These are phyloP conservation scores for Lathyrus tuberosus DNA, from an alignment of 306 rosid species.

Conservation along the genomic window DNA sequence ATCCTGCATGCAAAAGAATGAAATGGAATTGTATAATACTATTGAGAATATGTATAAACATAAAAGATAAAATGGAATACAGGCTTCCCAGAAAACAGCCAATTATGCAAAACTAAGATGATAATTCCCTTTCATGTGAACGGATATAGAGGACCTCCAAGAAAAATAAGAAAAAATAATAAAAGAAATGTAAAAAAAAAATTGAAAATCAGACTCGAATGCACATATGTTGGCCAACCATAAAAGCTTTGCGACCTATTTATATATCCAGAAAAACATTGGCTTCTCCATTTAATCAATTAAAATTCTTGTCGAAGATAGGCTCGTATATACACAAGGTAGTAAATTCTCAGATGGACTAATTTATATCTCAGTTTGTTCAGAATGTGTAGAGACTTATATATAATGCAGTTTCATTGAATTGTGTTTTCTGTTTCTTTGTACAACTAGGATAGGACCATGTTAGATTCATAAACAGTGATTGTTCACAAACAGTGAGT, in stretches of 20 bases:
- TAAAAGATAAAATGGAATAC: slow-evolving; percentile 48
- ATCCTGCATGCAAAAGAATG: slow-evolving; percentile 22
- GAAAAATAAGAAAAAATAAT: slow-evolving; percentile 29
- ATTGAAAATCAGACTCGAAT: slow-evolving; percentile 48
- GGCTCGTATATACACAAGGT: slow-evolving; percentile 49
- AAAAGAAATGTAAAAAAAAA: slow-evolving; percentile 31
- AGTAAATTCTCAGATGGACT: slow-evolving; percentile 38
- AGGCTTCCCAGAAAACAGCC: slow-evolving; percentile 52
- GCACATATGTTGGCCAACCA: slow-evolving; percentile 48
- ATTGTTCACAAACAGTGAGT: too few relatives aligned
- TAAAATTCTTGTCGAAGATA: slow-evolving; percentile 40
- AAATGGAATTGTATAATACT: slow-evolving; percentile 49
- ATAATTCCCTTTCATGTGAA: slow-evolving; percentile 45
- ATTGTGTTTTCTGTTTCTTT: too few relatives aligned
- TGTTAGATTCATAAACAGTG: too few relatives aligned
- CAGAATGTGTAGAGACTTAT: slow-evolving; percentile 63
- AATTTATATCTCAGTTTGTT: slow-evolving; percentile 51
- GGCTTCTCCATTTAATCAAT: slow-evolving; percentile 45
- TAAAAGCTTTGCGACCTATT: slow-evolving; percentile 28
- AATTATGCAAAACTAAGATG: slow-evolving; percentile 40
- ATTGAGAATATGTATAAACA: slow-evolving; percentile 54
- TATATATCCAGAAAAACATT: slow-evolving; percentile 32
- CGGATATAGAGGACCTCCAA: slow-evolving; percentile 44
- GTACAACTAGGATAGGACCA: too few relatives aligned
- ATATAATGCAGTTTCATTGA: too few relatives aligned